These are phyloP conservation scores for Saccharomycopsis sp. DNA, from an alignment of 805 yeast species.

Conservation along the genomic window DNA sequence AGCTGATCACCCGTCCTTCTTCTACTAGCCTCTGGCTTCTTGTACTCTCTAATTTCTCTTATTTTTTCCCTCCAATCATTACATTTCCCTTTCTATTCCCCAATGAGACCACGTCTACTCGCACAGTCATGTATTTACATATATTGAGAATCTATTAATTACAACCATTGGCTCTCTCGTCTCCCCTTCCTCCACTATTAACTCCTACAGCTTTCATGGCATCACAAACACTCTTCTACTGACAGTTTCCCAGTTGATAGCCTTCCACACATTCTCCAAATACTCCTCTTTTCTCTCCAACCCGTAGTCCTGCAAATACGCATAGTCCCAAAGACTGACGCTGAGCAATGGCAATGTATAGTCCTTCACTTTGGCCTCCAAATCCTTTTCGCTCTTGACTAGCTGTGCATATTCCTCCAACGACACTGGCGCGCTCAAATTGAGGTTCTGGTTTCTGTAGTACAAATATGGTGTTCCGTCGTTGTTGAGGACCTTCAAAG, in stretches of 20 bases:
- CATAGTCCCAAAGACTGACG: conserved; percentile 82
- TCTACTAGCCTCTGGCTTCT: too few species aligned
- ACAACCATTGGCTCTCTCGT: background rate
- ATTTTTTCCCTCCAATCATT: too few species aligned
- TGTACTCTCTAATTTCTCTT: too few species aligned
- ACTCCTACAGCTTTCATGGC: background rate
- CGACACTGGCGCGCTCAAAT: conserved; percentile 66
- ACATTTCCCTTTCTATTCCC: too few species aligned
- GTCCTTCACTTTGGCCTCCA: conserved; percentile 45
- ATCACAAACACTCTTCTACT: conserved; percentile 34
- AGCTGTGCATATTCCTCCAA: conserved; percentile 46
- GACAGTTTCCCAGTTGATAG: conserved; percentile 78
- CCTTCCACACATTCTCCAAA: conserved; percentile 66
- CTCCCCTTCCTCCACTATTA: background rate
- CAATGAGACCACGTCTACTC: too few species aligned
- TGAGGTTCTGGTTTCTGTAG: conserved; percentile 63
- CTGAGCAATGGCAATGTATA: conserved; percentile 69
- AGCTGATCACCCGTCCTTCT: too few species aligned
- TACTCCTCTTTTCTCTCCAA: conserved; percentile 54
- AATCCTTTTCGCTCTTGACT: conserved; percentile 25
- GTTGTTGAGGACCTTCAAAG: conserved; percentile 51
- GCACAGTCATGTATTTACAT: too few species aligned
- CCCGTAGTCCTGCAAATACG: conserved; percentile 84
- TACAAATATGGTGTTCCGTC: conserved; percentile 74
- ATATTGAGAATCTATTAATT: background rate